Percentiles rank a stretch among this genome's conserved stretches.
Conservation (phyloP, 108 stramenopile genomes). For the Pseudonitzschia multistriata region DNA sequence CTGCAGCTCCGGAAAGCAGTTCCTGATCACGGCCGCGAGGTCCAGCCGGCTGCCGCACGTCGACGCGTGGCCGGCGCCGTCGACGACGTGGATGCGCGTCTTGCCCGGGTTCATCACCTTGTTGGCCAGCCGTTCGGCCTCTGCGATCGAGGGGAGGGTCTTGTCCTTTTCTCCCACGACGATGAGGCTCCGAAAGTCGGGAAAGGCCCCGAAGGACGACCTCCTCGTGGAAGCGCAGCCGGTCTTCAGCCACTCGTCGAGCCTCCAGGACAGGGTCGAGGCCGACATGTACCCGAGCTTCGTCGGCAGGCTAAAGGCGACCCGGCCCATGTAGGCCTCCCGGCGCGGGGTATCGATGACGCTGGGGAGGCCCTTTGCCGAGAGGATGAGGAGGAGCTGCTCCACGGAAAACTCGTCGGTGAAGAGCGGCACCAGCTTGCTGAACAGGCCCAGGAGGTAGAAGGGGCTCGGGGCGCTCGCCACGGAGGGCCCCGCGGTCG, state of each 20-base stretch:
- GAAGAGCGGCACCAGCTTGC: constrained; percentile 68
- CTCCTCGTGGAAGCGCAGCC: constrained; percentile 42
- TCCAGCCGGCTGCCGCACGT: constrained; percentile 79
- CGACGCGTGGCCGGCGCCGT: constrained; percentile 82
- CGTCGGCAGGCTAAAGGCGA: constrained; percentile 64
- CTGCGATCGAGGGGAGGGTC: constrained; percentile 72
- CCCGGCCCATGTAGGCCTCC: constrained; percentile 88
- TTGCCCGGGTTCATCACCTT: constrained; percentile 33
- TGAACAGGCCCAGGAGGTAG: constrained; percentile 55
- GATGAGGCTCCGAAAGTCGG: constrained; percentile 55
- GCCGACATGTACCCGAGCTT: constrained; percentile 73
- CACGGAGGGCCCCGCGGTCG: constrained; percentile 60
- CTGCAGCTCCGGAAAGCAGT: constrained; percentile 50
- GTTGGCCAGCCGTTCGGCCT: constrained; percentile 63
- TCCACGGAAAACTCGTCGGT: constrained; percentile 60
- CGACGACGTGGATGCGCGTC: constrained; percentile 58
- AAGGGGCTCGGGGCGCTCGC: constrained; percentile 40
- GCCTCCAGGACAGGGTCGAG: constrained; percentile 71
- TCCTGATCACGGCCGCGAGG: constrained; percentile 60
- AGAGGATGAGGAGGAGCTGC: constrained; percentile 67
- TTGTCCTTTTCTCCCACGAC: constrained; percentile 80
- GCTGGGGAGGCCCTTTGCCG: constrained; percentile 68
- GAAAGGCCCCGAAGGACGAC: constrained; percentile 19
- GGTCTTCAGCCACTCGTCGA: constrained; percentile 66
- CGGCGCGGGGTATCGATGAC: constrained; percentile 67